Conservation (phyloP, 805 yeast species). For the Candida hispaniensis region DNA sequence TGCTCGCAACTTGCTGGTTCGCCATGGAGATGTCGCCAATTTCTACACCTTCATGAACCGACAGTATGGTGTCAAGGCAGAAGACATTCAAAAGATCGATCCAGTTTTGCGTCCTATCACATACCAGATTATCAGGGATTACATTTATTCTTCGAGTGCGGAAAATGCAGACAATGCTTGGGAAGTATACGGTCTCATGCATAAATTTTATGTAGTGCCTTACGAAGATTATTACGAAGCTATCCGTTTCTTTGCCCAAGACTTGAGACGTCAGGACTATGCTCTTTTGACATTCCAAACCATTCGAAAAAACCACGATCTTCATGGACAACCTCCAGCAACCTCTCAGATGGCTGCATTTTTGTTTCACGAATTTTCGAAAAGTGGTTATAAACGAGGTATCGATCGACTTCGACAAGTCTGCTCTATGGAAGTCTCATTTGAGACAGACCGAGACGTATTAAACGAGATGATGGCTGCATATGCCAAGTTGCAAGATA, state of each 20-base stretch:
- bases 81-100: conserved; percentile 10
- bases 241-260: conserved; percentile 42
- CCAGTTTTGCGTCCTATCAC: conserved; percentile 13
- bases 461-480: conserved; percentile 57
- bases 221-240: conserved; percentile 48
- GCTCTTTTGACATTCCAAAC: conserved; percentile 53
- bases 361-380: conserved; percentile 52
- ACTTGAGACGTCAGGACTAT: conserved; percentile 44
- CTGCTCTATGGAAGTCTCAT: conserved; percentile 49
- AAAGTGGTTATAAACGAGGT: conserved; percentile 50
- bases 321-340: conserved; percentile 43
- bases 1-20: conserved; percentile 25
- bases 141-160: conserved; percentile 33
- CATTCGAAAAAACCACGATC: conserved; percentile 44
- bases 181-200: conserved; percentile 48
- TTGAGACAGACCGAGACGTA: conserved; percentile 45
- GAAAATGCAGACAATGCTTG: conserved; percentile 36
- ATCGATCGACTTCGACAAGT: conserved; percentile 52
- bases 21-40: conserved; percentile 32
- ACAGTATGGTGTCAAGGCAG: conserved; percentile 31
- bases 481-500: conserved; percentile 48
- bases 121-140: conserved; percentile 35
- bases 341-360: conserved; percentile 46
- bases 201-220: conserved; percentile 46
- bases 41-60: conserved; percentile 30